Percentiles rank a stretch among this genome's conserved stretches.
Conservation (phyloP, 2,329 filamentous ascomycete species). For the Dothiorella sarmentorum region DNA sequence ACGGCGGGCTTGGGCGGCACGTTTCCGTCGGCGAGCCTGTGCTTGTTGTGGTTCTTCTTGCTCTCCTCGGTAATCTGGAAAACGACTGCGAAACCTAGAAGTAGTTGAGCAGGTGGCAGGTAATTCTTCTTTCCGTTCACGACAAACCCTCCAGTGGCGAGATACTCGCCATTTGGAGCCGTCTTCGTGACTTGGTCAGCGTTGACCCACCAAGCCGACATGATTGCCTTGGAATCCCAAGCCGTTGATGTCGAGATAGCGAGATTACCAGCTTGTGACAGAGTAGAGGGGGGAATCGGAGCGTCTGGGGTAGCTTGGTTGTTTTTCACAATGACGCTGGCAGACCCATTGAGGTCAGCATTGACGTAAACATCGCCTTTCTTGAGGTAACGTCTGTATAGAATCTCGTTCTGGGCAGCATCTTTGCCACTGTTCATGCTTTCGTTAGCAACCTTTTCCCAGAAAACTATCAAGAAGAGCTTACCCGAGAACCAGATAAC, state of each 20-base stretch:
- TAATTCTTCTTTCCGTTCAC: constrained; percentile 87
- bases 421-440: constrained; percentile 62
- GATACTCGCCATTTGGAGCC: constrained; percentile 72
- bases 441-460: not conserved
- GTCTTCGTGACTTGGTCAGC: constrained; percentile 88
- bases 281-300: constrained; percentile 84
- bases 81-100: constrained; percentile 82
- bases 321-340: constrained; percentile 88
- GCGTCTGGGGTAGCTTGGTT: constrained; percentile 71
- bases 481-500: constrained; percentile 77
- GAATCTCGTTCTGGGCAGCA: constrained; percentile 80
- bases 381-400: constrained; percentile 82
- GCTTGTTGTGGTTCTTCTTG: constrained; percentile 73
- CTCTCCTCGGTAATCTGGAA: constrained; percentile 89
- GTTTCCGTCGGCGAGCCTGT: constrained; percentile 53
- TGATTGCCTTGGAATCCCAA: constrained; percentile 94
- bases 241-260: constrained; percentile 82
- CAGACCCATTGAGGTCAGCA: constrained; percentile 80
- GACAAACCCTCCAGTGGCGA: constrained; percentile 74
- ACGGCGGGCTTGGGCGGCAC: constrained; percentile 19
- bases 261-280: constrained; percentile 84
- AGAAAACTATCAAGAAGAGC: not conserved
- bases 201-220: constrained; percentile 95
- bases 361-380: constrained; percentile 92
- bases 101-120: constrained; percentile 77